Conservation (phyloP, 176 grass and related monocot genomes). For the Avena sativa region DNA sequence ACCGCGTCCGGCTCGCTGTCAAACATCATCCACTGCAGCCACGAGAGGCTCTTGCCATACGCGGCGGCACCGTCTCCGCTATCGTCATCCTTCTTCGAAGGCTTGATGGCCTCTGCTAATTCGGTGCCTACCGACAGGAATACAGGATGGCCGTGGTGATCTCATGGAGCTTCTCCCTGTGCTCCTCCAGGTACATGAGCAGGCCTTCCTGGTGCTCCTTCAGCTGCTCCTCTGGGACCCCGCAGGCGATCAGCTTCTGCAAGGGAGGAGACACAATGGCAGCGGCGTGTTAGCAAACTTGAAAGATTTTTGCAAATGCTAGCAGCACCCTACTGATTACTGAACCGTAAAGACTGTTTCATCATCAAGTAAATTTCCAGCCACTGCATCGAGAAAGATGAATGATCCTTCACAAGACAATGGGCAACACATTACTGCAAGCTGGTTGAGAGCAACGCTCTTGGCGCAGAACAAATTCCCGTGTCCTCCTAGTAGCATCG, state of each 20-base stretch:
- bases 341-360: too few relatives aligned
- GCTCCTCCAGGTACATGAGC: conserved; percentile 48
- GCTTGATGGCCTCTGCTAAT: conserved; percentile 14
- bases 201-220: conserved; percentile 53
- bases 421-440: too few relatives aligned
- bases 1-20: conserved; percentile 48
- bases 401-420: too few relatives aligned
- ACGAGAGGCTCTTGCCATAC: conserved; percentile 56
- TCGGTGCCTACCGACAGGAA: conserved; percentile 64
- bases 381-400: too few relatives aligned
- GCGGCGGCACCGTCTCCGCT: conserved; percentile 20
- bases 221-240: conserved; percentile 63
- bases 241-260: conserved; percentile 79
- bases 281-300: too few relatives aligned
- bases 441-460: too few relatives aligned
- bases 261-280: neutral
- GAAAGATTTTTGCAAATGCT: too few relatives aligned
- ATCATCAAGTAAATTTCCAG: too few relatives aligned
- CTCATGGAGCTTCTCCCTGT: conserved; percentile 36
- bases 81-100: conserved; percentile 31
- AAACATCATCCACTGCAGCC: conserved; percentile 97
- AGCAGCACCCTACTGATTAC: too few relatives aligned
- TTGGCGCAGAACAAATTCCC: too few relatives aligned
- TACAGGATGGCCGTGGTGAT: conserved; percentile 34
- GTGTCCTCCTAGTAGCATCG: too few relatives aligned